A percentile compares a stretch with the other conserved stretches of the same genome.
Conservation (phyloP, 495 filamentous ascomycete species). For the Aspergillus indologenus region DNA sequence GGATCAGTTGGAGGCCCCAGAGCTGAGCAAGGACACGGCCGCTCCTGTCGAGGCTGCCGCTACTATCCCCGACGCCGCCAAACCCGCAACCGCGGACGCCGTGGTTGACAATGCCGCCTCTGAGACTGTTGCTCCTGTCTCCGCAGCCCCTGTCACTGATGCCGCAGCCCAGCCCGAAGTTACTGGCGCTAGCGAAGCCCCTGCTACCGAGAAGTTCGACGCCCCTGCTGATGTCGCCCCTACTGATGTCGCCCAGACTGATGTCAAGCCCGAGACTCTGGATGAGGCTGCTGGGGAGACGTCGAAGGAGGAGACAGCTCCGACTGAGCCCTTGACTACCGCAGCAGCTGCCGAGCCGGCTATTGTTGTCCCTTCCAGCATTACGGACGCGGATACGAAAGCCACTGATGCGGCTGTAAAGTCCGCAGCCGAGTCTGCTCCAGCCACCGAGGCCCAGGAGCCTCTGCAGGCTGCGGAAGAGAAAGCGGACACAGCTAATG, state of each 20-base stretch:
- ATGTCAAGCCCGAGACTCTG: background rate
- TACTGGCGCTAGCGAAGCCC: background rate
- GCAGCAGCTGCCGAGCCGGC: slow-evolving; percentile 2
- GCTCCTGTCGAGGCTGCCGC: background rate
- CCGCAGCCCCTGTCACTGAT: background rate
- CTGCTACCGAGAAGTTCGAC: background rate
- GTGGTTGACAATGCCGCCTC: background rate
- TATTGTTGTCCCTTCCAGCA: background rate
- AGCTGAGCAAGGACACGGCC: slow-evolving; percentile 13
- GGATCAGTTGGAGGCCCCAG: slow-evolving; percentile 18
- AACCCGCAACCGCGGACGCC: slow-evolving; percentile 3
- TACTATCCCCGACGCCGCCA: background rate
- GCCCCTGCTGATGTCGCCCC: background rate
- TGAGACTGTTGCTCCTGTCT: background rate
- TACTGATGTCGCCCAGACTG: background rate
- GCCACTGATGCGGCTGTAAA: background rate
- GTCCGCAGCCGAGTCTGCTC: background rate
- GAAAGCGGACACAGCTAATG: background rate
- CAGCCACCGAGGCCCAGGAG: background rate
- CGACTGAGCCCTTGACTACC: slow-evolving; percentile 2
- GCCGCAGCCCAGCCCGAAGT: background rate
- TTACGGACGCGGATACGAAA: background rate
- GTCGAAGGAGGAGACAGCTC: slow-evolving; percentile 4
- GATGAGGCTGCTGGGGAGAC: background rate
- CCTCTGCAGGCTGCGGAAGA: slow-evolving; percentile 1